Evolutionary conservation across 257 asterid genomes (phyloP).

Genomic region (Gentiana dahurica): DNA sequence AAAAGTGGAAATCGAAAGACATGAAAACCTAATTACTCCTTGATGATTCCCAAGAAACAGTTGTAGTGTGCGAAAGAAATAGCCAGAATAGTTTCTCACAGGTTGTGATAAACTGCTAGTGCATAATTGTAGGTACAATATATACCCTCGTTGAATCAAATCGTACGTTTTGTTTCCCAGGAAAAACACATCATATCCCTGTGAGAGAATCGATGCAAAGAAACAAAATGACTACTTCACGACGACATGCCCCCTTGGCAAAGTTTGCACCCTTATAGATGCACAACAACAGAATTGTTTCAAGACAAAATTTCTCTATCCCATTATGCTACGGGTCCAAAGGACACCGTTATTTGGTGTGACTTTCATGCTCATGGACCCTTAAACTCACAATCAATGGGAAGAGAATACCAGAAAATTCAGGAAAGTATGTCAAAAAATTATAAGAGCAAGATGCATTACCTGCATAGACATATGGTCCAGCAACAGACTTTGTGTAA

Average conservation of each 20-base stretch:
- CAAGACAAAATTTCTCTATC: neutral
- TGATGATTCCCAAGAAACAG: too few species aligned
- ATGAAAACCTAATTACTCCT: too few species aligned
- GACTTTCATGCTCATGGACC: neutral
- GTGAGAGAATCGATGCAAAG: neutral
- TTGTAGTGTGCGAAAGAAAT: too few species aligned
- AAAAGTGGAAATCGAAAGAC: too few species aligned
- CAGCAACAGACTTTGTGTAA: constrained; percentile 7
- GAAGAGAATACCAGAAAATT: neutral
- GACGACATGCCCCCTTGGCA: neutral
- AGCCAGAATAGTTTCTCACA: too few species aligned
- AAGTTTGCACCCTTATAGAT: neutral
- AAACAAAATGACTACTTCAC: neutral
- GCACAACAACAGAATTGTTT: neutral
- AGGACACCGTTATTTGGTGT: neutral
- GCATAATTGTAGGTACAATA: too few species aligned
- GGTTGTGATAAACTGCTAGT: too few species aligned
- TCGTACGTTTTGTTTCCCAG: neutral
- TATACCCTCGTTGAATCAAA: neutral
- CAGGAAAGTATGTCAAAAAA: neutral
- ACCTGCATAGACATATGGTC: constrained; percentile 11
- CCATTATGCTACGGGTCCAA: neutral
- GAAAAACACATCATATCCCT: neutral
- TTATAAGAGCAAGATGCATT: neutral
- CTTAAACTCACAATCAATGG: neutral